Conservation (phyloP, 139 green algal genomes). For the Picocystis salinarum region DNA sequence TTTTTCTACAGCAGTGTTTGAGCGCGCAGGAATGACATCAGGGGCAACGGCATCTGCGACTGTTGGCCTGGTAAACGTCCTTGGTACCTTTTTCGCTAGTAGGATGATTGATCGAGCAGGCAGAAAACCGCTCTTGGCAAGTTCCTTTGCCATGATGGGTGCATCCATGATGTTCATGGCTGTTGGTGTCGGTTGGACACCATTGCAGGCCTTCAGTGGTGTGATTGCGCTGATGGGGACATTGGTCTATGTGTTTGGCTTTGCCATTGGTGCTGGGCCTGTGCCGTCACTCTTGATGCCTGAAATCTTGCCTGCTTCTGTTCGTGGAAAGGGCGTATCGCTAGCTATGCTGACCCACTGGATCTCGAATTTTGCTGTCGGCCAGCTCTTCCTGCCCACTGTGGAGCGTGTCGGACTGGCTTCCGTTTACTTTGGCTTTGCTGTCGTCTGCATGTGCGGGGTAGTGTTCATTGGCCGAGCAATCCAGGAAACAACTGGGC, state of each 20-base stretch:
- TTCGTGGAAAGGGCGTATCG: constrained; percentile 51
- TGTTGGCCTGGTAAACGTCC: constrained; percentile 73
- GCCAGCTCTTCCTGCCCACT: constrained; percentile 53
- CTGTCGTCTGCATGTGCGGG: constrained; percentile 32
- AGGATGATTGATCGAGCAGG: constrained; percentile 59
- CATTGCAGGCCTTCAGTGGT: constrained; percentile 7
- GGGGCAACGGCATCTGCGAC: constrained; percentile 65
- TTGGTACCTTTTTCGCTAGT: constrained; percentile 57
- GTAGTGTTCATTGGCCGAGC: constrained; percentile 27
- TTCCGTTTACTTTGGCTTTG: constrained; percentile 49
- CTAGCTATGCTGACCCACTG: constrained; percentile 43
- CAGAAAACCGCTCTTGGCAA: constrained; percentile 24
- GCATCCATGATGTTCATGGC: constrained; percentile 27
- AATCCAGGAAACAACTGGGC: constrained; percentile 61
- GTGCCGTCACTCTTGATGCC: constrained; percentile 75
- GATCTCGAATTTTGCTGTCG: constrained; percentile 68
- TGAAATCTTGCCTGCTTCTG: constrained; percentile 60
- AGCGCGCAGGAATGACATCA: constrained; percentile 58
- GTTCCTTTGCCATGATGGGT: constrained; percentile 48
- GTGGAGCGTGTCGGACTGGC: constrained; percentile 30
- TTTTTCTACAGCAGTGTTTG: constrained; percentile 84
- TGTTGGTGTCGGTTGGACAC: constrained; percentile 35
- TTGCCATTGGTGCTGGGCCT: constrained; percentile 74
- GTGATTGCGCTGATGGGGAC: constrained; percentile 55
- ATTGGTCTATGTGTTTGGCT: constrained; percentile 69